Base-by-base conservation (phyloP, 208 protist genomes). In the Acanthamoeba healyi region DNA sequence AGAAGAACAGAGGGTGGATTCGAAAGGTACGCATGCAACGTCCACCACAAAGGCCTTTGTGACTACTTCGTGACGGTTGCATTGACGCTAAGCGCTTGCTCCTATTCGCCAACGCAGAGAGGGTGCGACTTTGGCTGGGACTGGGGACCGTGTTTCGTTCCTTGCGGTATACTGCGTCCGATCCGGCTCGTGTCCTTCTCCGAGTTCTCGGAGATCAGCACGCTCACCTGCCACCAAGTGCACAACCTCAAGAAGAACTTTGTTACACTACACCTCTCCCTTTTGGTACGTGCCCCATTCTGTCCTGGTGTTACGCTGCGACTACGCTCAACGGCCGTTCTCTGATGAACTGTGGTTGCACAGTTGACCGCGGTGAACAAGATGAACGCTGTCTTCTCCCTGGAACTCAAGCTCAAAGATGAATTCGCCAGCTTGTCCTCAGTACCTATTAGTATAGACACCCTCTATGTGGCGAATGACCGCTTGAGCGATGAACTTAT, bases 111-210 rank as follows among this genome's bases (percentile, higher is more conserved):
- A n/a, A n/a, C n/a, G n/a, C 38, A 81, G 70, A n/a, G 81, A 63
- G 81, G 81, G 0, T 88, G 81, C 49, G 65, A 94, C 61, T 96
- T 97, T 92, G 95, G 94, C 14, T 97, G 96, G 96, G 96, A 97
- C 42, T 97, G 96, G 95, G 95, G 96, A 24, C 94, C 81, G 1
- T 92, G 92, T 26, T 94, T 96, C 38, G 58, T 82, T 67, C 92
- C 95, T 22, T 46, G 79, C 9, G 94, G 70, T 29, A 95, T 97
- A 3, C 58, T 40, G n/a, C 81, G 86, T 42, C 42, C 65, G 26
- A 94, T 94, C 3, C 61, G n/a, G 29, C 49, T 95, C 0, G n/a
- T 91, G n/a, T 42, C 81, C 29, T 88, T 63, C 26, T 88, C 81
- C 38, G 51, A 54, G 70, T 81, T 81, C 51, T 54, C 81, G 17